Evolutionary conservation across 148 eudicot species (phyloP).

Genomic region (Vaccinium corymbosum): DNA sequence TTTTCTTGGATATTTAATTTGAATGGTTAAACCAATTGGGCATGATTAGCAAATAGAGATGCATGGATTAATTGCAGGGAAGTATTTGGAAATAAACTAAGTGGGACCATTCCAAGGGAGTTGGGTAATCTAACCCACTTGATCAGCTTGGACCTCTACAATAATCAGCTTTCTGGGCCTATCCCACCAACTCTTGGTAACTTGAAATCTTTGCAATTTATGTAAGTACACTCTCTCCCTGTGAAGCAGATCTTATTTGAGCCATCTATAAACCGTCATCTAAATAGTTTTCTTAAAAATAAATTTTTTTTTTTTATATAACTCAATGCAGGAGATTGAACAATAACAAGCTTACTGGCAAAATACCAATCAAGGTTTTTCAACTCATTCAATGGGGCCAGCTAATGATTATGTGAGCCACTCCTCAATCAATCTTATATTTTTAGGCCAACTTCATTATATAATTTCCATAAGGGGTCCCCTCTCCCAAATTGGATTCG

Average conservation of each 20-base stretch:
- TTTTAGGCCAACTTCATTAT: not conserved
- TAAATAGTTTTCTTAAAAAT: too few species aligned
- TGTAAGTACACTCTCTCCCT: slow-evolving; percentile 16
- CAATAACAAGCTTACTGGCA: slow-evolving; percentile 14
- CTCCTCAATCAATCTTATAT: not conserved
- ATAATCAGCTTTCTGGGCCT: slow-evolving; percentile 22
- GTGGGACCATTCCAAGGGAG: slow-evolving; percentile 28
- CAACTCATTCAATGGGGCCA: slow-evolving; percentile 12
- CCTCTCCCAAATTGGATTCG: not conserved
- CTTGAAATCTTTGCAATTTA: slow-evolving; percentile 17
- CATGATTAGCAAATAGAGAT: not conserved
- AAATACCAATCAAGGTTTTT: slow-evolving; percentile 7
- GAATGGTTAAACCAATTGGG: not conserved
- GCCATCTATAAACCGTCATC: too few species aligned
- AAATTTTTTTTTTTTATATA: not conserved
- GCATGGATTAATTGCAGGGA: slow-evolving; percentile 17
- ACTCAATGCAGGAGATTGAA: slow-evolving; percentile 21
- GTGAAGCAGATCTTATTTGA: too few species aligned
- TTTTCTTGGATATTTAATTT: not conserved
- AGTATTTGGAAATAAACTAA: slow-evolving; percentile 24
- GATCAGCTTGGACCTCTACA: slow-evolving; percentile 26
- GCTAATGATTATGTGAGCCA: slow-evolving; percentile 13
- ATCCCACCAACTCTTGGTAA: slow-evolving; percentile 34
- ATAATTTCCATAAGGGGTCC: not conserved
- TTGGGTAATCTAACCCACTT: slow-evolving; percentile 23